Percentiles rank a stretch among this genome's conserved stretches.
These are phyloP conservation scores for Trichoderma pleuroti DNA, from an alignment of 2,329 filamentous ascomycete genomes.

Conservation along the genomic window DNA sequence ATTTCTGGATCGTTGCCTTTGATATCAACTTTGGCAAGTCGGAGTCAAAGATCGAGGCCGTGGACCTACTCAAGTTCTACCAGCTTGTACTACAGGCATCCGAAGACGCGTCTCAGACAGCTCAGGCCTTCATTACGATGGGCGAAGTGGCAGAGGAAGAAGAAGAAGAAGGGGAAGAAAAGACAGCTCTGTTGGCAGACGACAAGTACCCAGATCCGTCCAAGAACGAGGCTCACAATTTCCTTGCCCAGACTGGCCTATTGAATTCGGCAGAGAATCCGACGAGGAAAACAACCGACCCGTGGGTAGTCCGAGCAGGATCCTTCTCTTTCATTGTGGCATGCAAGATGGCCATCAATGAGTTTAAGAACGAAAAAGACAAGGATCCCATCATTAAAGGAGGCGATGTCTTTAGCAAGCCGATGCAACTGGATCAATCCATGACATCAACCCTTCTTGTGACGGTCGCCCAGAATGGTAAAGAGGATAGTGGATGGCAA, in stretches of 20 bases:
- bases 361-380: neutral
- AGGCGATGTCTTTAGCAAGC: neutral
- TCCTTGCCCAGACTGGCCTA: neutral
- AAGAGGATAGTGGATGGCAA: neutral
- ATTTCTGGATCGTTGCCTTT: neutral
- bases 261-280: neutral
- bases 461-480: neutral
- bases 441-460: neutral
- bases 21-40: neutral
- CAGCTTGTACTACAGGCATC: neutral
- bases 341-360: neutral
- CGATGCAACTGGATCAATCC: neutral
- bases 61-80: neutral
- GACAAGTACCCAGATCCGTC: neutral
- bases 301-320: neutral
- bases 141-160: neutral
- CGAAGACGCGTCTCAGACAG: neutral
- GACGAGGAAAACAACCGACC: neutral
- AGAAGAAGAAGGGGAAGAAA: neutral
- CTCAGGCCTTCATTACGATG: neutral
- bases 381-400: neutral
- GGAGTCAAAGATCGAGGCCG: neutral
- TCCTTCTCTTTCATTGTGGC: neutral
- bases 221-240: neutral
- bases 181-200: neutral